Conservation (phyloP, 768 basidiomycete genomes). For the Rhodocollybia butyracea region DNA sequence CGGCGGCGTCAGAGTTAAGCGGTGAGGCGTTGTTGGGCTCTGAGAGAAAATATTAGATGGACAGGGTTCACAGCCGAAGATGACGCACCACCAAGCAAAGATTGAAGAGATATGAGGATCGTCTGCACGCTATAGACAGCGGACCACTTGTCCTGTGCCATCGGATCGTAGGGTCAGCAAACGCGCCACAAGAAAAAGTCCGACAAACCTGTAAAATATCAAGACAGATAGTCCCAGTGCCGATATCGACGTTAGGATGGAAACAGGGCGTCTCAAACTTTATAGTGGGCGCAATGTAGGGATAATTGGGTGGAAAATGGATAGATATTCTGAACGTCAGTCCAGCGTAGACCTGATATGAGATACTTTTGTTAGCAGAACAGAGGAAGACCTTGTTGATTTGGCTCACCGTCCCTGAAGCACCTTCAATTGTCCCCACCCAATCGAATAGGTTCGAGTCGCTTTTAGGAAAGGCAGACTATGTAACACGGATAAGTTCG, state of each 20-base stretch:
- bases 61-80: not conserved
- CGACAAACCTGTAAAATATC: conserved; percentile 77
- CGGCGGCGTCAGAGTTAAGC: conserved; percentile 82
- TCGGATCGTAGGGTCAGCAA: not conserved
- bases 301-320: conserved; percentile 84
- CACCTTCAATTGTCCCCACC: conserved; percentile 85
- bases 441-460: conserved; percentile 89
- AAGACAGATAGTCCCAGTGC: conserved; percentile 73
- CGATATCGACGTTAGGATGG: conserved; percentile 88
- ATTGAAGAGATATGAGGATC: conserved; percentile 84
- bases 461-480: conserved; percentile 89
- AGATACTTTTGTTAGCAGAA: conserved; percentile 11
- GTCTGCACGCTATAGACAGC: conserved; percentile 92
- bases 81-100: conserved; percentile 77
- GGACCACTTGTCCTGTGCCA: conserved; percentile 84
- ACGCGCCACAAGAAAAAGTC: not conserved
- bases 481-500: conserved; percentile 24
- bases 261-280: conserved; percentile 89
- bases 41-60: conserved; percentile 23
- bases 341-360: conserved; percentile 66
- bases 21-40: conserved; percentile 95
- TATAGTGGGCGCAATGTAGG: conserved; percentile 80
- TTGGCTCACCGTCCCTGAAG: conserved; percentile 69
- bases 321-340: conserved; percentile 82
- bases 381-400: no score